Percentiles rank a stretch among this genome's conserved stretches.
Conservation (phyloP, 108 stramenopile species). For the Ochromonas danica region DNA sequence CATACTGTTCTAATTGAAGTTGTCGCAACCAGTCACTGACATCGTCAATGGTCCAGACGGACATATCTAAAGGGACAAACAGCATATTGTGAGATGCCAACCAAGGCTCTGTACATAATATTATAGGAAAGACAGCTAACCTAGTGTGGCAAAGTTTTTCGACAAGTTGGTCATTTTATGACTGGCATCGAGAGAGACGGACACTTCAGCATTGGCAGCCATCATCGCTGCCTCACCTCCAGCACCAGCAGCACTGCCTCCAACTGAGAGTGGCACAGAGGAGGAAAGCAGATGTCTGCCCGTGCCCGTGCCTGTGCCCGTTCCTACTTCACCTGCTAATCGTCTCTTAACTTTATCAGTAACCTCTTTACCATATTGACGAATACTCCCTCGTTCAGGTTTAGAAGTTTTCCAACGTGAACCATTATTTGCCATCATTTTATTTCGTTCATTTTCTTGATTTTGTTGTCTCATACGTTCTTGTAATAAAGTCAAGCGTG, state of each 20-base stretch:
- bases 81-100: no score
- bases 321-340: neutral
- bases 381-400: constrained; percentile 26
- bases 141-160: neutral
- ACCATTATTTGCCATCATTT: neutral
- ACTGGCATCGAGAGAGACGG: neutral
- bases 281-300: neutral
- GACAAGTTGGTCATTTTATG: neutral
- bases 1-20: constrained; percentile 43
- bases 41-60: constrained; percentile 47
- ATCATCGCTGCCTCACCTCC: neutral
- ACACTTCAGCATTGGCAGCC: neutral
- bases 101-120: neutral
- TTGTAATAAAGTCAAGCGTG: constrained; percentile 3
- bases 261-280: neutral
- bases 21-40: constrained; percentile 53
- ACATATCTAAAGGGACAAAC: constrained; percentile 11
- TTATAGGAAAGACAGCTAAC: neutral
- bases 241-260: neutral
- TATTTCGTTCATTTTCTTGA: neutral
- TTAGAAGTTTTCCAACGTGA: constrained; percentile 30
- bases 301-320: neutral
- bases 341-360: constrained; percentile 7
- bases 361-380: constrained; percentile 31
- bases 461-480: neutral